Evolutionary conservation across 768 basidiomycete genomes (phyloP).

Genomic region (Boletellus ananas): DNA sequence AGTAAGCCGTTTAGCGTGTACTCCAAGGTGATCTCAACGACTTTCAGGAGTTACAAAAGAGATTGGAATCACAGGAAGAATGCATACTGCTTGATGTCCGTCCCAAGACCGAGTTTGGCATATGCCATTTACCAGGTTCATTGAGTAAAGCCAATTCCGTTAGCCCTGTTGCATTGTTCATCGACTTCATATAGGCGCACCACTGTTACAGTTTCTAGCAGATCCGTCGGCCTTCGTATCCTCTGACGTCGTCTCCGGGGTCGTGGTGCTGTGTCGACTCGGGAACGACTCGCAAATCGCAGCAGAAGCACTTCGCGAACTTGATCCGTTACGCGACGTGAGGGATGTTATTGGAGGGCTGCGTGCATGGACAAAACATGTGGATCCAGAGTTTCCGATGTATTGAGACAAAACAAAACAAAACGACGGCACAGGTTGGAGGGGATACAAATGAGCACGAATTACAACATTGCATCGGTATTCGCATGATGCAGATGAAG

Average conservation of each 20-base stretch:
- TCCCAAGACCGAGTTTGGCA: constrained; percentile 74
- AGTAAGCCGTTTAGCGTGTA: constrained; percentile 28
- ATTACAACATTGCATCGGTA: constrained; percentile 3
- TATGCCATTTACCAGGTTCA: constrained; percentile 75
- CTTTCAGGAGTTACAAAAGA: constrained; percentile 46
- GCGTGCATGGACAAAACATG: constrained; percentile 68
- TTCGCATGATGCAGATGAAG: constrained; percentile 26
- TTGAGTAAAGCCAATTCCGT: constrained; percentile 49
- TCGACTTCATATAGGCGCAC: constrained; percentile 56
- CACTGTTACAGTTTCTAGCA: constrained; percentile 59
- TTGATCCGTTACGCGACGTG: constrained; percentile 32
- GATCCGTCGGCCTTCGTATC: constrained; percentile 50
- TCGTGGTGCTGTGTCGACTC: constrained; percentile 73
- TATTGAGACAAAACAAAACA: constrained; percentile 46
- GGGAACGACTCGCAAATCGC: constrained; percentile 95
- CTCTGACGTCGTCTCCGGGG: constrained; percentile 19
- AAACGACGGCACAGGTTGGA: neutral
- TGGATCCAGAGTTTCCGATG: constrained; percentile 75
- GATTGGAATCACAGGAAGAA: constrained; percentile 30
- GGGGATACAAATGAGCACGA: constrained; percentile 3
- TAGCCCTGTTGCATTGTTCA: neutral
- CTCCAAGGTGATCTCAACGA: neutral
- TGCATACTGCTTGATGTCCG: constrained; percentile 72
- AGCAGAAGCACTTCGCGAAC: constrained; percentile 43
- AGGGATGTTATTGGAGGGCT: constrained; percentile 82